Percentiles rank a stretch among this genome's conserved stretches.
These are phyloP conservation scores for Xylariaceae sp. DNA, from an alignment of 2,329 filamentous ascomycete species.

Conservation along the genomic window DNA sequence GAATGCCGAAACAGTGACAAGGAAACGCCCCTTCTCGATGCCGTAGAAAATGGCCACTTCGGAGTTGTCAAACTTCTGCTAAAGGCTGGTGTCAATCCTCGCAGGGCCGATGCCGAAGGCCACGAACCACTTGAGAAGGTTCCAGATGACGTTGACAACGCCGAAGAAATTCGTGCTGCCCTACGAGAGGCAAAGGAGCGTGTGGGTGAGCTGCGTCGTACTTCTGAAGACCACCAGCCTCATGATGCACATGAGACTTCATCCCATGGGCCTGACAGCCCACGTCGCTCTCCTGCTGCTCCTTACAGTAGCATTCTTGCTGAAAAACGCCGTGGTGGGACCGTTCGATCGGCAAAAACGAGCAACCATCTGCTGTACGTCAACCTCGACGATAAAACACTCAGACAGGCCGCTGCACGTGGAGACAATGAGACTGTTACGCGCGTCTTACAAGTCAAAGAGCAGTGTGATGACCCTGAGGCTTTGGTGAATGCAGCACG, in stretches of 20 bases:
- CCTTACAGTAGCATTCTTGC: slow-evolving; percentile 31
- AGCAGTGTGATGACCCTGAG: slow-evolving; percentile 69
- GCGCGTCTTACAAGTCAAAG: slow-evolving; percentile 59
- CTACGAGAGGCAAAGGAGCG: slow-evolving; percentile 60
- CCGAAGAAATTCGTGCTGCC: slow-evolving; percentile 71
- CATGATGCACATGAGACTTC: slow-evolving; percentile 48
- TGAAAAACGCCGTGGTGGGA: slow-evolving; percentile 50
- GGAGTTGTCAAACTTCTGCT: slow-evolving; percentile 84
- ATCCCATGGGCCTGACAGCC: slow-evolving; percentile 57
- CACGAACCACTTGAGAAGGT: slow-evolving; percentile 88
- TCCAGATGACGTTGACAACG: slow-evolving; percentile 70
- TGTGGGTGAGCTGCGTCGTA: slow-evolving; percentile 51
- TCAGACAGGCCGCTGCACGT: slow-evolving; percentile 57
- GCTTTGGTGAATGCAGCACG: slow-evolving; percentile 88
- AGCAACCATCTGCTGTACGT: slow-evolving; percentile 64
- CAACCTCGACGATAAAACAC: slow-evolving; percentile 60
- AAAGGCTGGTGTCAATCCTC: slow-evolving; percentile 84
- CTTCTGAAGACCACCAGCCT: slow-evolving; percentile 57
- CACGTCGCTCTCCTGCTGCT: slow-evolving; percentile 54
- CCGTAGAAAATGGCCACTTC: slow-evolving; percentile 90
- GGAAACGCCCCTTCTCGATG: slow-evolving; percentile 92
- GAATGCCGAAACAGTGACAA: slow-evolving; percentile 78
- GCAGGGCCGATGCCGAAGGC: slow-evolving; percentile 86
- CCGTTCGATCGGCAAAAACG: slow-evolving; percentile 60
- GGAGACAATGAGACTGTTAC: slow-evolving; percentile 62